Percentiles rank a stretch among this genome's conserved stretches.
phyloP scores from a whole-genome alignment of 1,139 yeast species.

The Sugiyamaella japonica region DNA sequence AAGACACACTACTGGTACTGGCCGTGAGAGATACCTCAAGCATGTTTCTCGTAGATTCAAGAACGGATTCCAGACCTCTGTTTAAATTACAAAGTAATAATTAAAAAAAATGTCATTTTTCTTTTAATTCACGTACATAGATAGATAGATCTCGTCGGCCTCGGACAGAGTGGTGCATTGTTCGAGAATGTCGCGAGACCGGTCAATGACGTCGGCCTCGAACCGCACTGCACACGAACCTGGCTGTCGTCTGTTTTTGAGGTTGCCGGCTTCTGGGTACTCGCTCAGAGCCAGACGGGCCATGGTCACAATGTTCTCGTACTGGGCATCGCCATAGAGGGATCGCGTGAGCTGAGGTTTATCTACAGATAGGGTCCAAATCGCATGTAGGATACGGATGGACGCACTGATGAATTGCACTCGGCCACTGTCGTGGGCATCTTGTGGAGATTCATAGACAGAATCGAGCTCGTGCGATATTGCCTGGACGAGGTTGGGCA shows the following conservation, averaged over 20 bases:
- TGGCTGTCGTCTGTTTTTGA: no score
- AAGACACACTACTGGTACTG: constrained; percentile 99
- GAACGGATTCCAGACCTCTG: constrained; percentile 93
- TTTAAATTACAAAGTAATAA: constrained; percentile 24
- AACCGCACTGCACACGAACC: constrained; percentile 57
- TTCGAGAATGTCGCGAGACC: constrained; percentile 71
- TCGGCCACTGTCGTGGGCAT: constrained; percentile 10
- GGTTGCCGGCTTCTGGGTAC: constrained; percentile 22
- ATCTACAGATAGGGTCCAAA: constrained; percentile 28
- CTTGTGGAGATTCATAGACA: constrained; percentile 21
- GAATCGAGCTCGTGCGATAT: constrained; percentile 24
- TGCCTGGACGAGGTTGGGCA: constrained; percentile 14
- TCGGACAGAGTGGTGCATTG: constrained; percentile 72
- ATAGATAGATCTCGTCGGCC: constrained; percentile 64
- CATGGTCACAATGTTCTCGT: constrained; percentile 53
- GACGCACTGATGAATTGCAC: constrained; percentile 26
- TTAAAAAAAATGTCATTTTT: constrained; percentile 8
- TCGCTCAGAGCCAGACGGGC: constrained; percentile 58
- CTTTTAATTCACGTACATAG: constrained; percentile 24
- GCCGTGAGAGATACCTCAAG: constrained; percentile 99
- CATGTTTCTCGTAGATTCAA: constrained; percentile 96
- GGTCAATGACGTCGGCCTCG: constrained; percentile 62
- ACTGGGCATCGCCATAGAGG: constrained; percentile 33
- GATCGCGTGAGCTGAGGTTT: constrained; percentile 20
- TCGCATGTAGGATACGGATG: constrained; percentile 28